phyloP scores from a whole-genome alignment of 2,329 filamentous ascomycete genomes.

The Colletotrichum lentis region DNA sequence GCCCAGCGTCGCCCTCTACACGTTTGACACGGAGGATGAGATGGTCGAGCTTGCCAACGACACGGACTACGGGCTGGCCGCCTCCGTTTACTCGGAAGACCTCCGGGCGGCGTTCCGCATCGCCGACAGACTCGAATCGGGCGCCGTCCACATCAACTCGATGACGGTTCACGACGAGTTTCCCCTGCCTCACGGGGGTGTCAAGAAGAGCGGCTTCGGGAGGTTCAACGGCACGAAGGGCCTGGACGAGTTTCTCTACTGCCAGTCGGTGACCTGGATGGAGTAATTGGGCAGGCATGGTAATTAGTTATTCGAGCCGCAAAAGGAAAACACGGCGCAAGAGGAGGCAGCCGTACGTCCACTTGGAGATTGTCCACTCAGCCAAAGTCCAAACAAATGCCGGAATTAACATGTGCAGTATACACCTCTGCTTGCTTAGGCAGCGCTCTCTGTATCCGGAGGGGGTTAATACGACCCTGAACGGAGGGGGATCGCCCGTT shows the following conservation, averaged over 20 bases:
- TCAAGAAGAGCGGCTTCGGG: conserved; percentile 70
- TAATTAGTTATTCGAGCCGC: too few relatives aligned
- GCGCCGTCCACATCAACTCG: conserved; percentile 72
- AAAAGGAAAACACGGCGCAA: too few relatives aligned
- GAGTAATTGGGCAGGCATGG: not conserved
- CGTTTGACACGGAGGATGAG: conserved; percentile 74
- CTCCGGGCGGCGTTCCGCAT: conserved; percentile 66
- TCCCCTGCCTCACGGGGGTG: conserved; percentile 70
- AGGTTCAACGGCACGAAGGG: conserved; percentile 64
- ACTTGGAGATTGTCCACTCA: too few relatives aligned
- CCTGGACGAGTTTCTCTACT: conserved; percentile 59
- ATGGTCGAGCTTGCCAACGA: conserved; percentile 80
- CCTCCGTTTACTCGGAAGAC: conserved; percentile 77
- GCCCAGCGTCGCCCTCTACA: conserved; percentile 73
- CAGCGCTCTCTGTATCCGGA: too few relatives aligned
- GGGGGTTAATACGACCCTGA: too few relatives aligned
- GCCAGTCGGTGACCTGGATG: conserved; percentile 8
- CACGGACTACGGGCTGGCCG: conserved; percentile 78
- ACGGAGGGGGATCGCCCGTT: too few relatives aligned
- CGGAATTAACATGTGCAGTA: too few relatives aligned
- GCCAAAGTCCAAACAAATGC: too few relatives aligned
- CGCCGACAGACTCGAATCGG: conserved; percentile 71
- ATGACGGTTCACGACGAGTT: conserved; percentile 73
- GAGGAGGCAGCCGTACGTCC: too few relatives aligned
- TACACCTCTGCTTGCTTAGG: too few relatives aligned